Evolutionary conservation across 179 eudicot species (phyloP), one percentile per base, ranked within the genome.

Genomic region (Heliamphora pulchella): DNA sequence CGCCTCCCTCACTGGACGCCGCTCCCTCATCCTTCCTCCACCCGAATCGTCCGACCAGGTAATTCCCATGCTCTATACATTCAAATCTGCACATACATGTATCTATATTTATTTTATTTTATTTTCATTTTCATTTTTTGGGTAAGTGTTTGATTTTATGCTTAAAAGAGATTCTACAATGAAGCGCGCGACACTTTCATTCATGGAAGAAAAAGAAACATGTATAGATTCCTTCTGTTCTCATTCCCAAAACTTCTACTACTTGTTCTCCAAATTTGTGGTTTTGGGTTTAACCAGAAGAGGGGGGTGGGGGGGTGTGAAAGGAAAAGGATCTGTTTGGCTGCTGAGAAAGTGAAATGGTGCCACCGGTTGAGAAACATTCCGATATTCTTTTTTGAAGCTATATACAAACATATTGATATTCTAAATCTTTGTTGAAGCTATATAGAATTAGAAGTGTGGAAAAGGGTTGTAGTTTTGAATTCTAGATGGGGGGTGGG

Each of bases 1-100:
- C 81, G 93, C 99, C 82, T 89, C 96, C 68, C 92, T 96, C 82
- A 88, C 94, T 18, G 97, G 98, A 2, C 80, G 76, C 66, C 85
- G 82, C 10, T 81, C 90, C 51, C 18, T 88, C 71, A 57, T 78
- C 10, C 85, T 89, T 74, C 89, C 97, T 15, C 31, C 88, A 4
- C 15, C 86, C 4, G 89, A 86, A 14, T 87, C 91, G 9, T 7
- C 82, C 9, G 96, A 96, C 83, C 86, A 88, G 99, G 98, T 95
- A 82, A 15, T 3, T 47, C 31, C 48, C 1, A 39, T 71, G 31
- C 31, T 31, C 31, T 31, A 31, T 53, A 2, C 13, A 8, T 17
- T 13, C 20, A 64, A 14, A 22, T 53, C 4, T 10, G 5, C 22
- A 1, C 51, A 20, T 51, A 22, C 11, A 44, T 13, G 20, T 18